phyloP scores from a whole-genome alignment of 495 filamentous ascomycete species.

The Neurospora terricola region DNA sequence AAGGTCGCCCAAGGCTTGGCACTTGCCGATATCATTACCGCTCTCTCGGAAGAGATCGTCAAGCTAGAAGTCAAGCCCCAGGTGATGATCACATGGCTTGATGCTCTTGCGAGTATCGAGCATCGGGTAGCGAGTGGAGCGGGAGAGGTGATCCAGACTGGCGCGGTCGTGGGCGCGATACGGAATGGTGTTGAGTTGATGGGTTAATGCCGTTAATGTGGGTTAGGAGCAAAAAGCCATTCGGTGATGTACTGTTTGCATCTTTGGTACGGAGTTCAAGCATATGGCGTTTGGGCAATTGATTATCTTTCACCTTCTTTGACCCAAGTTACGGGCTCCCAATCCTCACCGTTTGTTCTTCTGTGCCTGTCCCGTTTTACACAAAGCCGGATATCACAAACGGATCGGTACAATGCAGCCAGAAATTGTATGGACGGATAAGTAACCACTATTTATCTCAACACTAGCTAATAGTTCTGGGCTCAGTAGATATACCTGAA shows the following conservation, averaged over 20 bases:
- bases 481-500: slow-evolving; percentile 14
- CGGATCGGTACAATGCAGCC: neutral
- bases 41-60: slow-evolving; percentile 69
- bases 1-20: slow-evolving; percentile 84
- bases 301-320: neutral
- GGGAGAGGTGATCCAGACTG: slow-evolving; percentile 83
- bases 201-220: slow-evolving; percentile 16
- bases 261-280: neutral
- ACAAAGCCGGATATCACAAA: neutral
- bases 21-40: slow-evolving; percentile 84
- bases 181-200: slow-evolving; percentile 74
- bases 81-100: slow-evolving; percentile 83
- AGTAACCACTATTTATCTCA: neutral
- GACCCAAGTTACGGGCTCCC: neutral
- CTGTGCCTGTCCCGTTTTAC: neutral
- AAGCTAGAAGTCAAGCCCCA: slow-evolving; percentile 78
- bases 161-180: slow-evolving; percentile 81
- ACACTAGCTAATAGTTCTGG: neutral
- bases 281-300: neutral
- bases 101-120: slow-evolving; percentile 86
- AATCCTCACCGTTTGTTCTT: neutral
- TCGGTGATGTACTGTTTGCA: neutral
- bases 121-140: slow-evolving; percentile 83
- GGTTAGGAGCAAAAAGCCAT: neutral
- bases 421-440: neutral